These are phyloP conservation scores for Komagataella populi DNA, from an alignment of 805 yeast species.

Conservation along the genomic window DNA sequence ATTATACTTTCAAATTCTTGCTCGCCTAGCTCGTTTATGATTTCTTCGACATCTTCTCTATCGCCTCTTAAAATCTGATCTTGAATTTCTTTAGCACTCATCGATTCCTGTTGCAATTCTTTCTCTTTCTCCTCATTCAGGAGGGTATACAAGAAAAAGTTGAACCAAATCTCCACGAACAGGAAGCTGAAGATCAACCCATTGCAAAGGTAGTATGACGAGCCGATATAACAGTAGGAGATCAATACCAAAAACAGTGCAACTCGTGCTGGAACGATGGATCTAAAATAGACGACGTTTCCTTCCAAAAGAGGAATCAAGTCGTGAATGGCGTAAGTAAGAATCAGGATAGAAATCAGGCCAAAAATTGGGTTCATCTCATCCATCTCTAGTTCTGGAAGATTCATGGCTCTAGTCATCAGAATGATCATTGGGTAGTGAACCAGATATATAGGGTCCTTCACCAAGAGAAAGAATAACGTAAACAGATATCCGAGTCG, in stretches of 20 bases:
- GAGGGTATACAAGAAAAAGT: conserved; percentile 45
- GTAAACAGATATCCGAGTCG: conserved; percentile 31
- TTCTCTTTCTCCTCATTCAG: conserved; percentile 50
- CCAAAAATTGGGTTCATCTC: conserved; percentile 26
- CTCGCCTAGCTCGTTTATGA: conserved; percentile 12
- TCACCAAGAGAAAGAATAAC: conserved; percentile 30
- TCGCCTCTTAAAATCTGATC: conserved; percentile 16
- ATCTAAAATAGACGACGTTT: conserved; percentile 36
- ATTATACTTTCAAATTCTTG: conserved; percentile 17
- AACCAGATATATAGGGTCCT: conserved; percentile 29
- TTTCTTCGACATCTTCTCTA: conserved; percentile 8
- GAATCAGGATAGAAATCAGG: conserved; percentile 29
- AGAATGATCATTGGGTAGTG: conserved; percentile 34
- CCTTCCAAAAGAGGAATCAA: conserved; percentile 40
- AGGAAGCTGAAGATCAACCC: conserved; percentile 45
- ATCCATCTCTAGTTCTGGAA: conserved; percentile 17
- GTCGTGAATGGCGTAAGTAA: conserved; percentile 34
- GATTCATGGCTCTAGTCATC: conserved; percentile 45
- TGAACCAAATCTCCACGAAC: conserved; percentile 59
- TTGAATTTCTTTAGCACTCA: conserved; percentile 6
- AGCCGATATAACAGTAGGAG: conserved; percentile 31
- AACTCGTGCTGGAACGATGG: conserved; percentile 46
- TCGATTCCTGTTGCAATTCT: conserved; percentile 3
- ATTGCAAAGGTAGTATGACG: conserved; percentile 38
- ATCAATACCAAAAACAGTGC: conserved; percentile 34